These are phyloP conservation scores for Cystobasidium slooffiae DNA, from an alignment of 1,284 basidiomycete species.

Conservation along the genomic window DNA sequence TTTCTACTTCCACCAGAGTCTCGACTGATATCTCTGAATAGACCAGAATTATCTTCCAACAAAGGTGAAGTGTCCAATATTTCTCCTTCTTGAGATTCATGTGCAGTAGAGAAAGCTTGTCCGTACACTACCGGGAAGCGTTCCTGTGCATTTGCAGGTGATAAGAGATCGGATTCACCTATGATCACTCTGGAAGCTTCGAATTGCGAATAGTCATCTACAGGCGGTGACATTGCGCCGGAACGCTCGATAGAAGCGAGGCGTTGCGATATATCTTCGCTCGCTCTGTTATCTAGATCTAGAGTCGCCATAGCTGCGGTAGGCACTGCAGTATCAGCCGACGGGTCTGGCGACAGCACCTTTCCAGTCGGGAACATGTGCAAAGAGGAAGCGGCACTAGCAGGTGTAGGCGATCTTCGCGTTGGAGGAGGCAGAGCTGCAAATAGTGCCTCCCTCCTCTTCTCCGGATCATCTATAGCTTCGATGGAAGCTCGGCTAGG, in stretches of 20 bases:
- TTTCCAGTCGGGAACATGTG: slow-evolving; percentile 20
- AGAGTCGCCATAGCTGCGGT: not conserved
- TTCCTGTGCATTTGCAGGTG: slow-evolving; percentile 18
- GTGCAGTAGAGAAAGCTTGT: slow-evolving; percentile 34
- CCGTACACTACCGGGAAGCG: slow-evolving; percentile 40
- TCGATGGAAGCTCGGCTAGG: slow-evolving; percentile 28
- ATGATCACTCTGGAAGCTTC: slow-evolving; percentile 42
- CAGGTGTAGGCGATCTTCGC: slow-evolving; percentile 29
- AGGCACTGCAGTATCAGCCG: not conserved
- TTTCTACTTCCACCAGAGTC: not conserved
- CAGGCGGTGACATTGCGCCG: slow-evolving; percentile 2
- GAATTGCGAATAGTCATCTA: slow-evolving; percentile 27
- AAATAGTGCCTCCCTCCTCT: slow-evolving; percentile 40
- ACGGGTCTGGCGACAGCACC: not conserved
- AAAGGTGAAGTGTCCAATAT: slow-evolving; percentile 31
- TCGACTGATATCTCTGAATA: not conserved
- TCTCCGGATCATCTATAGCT: slow-evolving; percentile 32
- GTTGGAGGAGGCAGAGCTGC: slow-evolving; percentile 35
- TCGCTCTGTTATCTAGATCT: not conserved
- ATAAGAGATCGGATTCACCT: slow-evolving; percentile 32
- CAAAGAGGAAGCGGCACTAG: slow-evolving; percentile 3
- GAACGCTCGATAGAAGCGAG: not conserved
- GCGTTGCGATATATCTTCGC: not conserved
- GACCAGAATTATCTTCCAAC: not conserved
- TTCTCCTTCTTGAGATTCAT: slow-evolving; percentile 29